Evolutionary conservation across 23 red algal species (phyloP).

Genomic region (Pyropia haitanensis): DNA sequence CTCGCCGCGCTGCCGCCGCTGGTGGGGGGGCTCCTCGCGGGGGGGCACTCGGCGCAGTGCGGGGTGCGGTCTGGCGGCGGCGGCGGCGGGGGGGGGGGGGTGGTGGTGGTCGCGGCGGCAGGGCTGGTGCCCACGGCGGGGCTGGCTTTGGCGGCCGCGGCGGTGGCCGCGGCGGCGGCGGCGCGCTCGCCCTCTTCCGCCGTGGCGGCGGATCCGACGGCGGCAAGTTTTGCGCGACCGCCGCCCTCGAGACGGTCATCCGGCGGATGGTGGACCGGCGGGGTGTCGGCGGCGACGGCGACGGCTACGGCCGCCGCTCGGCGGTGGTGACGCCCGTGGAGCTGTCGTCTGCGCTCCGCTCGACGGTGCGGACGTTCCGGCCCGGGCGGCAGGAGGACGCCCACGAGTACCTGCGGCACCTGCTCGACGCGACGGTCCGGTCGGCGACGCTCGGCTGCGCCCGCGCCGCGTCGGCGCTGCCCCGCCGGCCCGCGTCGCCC

Average conservation of each 20-base stretch:
- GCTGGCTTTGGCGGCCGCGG: too few species aligned
- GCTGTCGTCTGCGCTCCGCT: too few species aligned
- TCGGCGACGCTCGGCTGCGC: constrained; percentile 31
- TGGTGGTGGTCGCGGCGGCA: too few species aligned
- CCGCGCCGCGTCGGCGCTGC: not conserved
- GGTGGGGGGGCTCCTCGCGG: too few species aligned
- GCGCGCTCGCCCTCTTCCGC: not conserved
- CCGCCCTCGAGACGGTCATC: not conserved
- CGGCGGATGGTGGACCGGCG: not conserved
- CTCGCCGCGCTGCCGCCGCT: constrained; percentile 31
- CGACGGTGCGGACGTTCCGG: constrained; percentile 21
- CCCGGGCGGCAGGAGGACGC: constrained; percentile 88
- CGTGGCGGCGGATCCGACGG: not conserved
- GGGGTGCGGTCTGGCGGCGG: not conserved
- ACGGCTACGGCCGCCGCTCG: too few species aligned
- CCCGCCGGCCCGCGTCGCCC: not conserved
- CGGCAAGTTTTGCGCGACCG: not conserved
- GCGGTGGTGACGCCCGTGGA: too few species aligned
- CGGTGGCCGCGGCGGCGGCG: too few species aligned
- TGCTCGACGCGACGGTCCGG: constrained; percentile 61
- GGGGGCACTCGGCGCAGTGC: too few species aligned
- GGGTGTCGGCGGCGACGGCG: not conserved
- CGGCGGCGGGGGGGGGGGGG: too few species aligned
- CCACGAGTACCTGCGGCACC: constrained; percentile 81
- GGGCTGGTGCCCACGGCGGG: too few species aligned